Conservation (phyloP, 257 asterid genomes). For the Rehmannia glutinosa region DNA sequence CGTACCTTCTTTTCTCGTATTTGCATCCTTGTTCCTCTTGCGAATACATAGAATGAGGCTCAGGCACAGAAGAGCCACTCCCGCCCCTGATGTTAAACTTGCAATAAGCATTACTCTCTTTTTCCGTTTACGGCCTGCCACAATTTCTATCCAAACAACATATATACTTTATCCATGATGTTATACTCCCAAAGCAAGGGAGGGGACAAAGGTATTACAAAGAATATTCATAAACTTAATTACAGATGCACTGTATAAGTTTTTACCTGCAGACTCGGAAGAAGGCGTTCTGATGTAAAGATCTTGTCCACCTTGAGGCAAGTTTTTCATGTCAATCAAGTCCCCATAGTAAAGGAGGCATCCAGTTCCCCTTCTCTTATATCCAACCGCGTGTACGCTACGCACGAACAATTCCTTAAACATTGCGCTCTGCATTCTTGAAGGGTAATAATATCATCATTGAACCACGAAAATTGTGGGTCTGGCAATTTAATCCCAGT, state of each 20-base stretch:
- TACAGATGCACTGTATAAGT: too few relatives aligned
- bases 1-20: neutral
- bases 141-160: too few relatives aligned
- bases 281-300: constrained; percentile 6
- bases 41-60: neutral
- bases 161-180: too few relatives aligned
- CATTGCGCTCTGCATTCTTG: constrained; percentile 1
- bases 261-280: constrained; percentile 10
- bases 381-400: constrained; percentile 8
- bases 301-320: constrained; percentile 2
- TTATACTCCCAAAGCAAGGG: too few relatives aligned
- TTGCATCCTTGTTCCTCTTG: neutral
- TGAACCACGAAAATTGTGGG: neutral
- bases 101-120: neutral
- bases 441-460: constrained; percentile 4
- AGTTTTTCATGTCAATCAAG: constrained; percentile 9
- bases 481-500: constrained; percentile 3
- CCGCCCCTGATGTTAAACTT: neutral
- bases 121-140: neutral
- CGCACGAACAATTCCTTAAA: constrained; percentile 5
- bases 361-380: constrained; percentile 10
- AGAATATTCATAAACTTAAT: too few relatives aligned
- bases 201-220: too few relatives aligned
- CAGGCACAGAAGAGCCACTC: neutral
- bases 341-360: constrained; percentile 18